Base-by-base conservation (phyloP, 106 monocot genomes). In the Dendrobium huoshanense region DNA sequence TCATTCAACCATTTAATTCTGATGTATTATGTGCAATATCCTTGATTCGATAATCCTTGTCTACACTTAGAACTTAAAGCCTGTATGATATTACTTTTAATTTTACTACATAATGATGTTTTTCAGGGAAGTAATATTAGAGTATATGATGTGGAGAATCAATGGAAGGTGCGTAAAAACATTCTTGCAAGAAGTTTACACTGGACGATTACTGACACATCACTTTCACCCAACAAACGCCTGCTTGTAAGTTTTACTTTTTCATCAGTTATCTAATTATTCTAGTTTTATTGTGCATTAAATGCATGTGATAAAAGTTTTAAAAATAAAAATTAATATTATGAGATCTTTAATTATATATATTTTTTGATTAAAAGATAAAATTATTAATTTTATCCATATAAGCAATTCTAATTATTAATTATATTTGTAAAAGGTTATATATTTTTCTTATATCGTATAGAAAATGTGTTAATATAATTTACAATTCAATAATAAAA, bases 191-290 rank as follows among this genome's bases (percentile, higher is more conserved):
- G 41, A 80, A 83, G 81, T 67, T 82, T 92, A 85, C 73, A 37
- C 7, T 92, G 92, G 92, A 89, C 92, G 9, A 84, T 92, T 41
- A 89, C 92, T 7, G 92, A 92, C 65, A 92, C 89, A 65, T 78
- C 84, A 75, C 87, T 92, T 72, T 92, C 92, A 42, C 89, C 89
- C 75, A 89, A 92, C 56, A 83, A 87, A 64, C 87, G 78, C 2
- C 84, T 27, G 77, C 82, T 92, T 65, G 91, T 91, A 77, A 87
- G 88, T 55, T 41, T 56, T 67, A 22, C 9, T 20, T 41, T 73
- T n/a, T 80, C 37, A 51, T 51, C 51, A 51, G 13, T 51, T 51
- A 51, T 51, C 15, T 51, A 51, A 51, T 51, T 13, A 13, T 51
- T 15, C 2, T 51, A 37, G 37, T 37, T 37, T 37, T 37, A 37